These are phyloP conservation scores for Sugiyamaella chiloensis DNA, from an alignment of 805 yeast genomes.

Conservation along the genomic window DNA sequence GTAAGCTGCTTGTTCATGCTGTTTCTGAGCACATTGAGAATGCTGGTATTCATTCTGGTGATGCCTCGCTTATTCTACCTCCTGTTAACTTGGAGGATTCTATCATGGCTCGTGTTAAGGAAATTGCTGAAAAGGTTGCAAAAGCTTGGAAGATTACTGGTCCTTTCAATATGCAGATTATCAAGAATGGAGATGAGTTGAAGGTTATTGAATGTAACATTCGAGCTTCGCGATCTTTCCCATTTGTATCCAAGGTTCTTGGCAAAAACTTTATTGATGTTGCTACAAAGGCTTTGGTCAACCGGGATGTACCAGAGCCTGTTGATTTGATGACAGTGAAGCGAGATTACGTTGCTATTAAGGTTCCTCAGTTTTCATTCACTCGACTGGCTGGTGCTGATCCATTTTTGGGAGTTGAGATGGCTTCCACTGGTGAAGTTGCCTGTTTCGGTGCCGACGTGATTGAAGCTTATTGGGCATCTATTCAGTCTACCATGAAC, in stretches of 20 bases:
- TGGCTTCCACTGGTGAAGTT: slow-evolving; percentile 99
- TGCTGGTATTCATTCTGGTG: slow-evolving; percentile 99
- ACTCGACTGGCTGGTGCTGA: slow-evolving; percentile 99
- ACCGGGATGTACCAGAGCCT: slow-evolving; percentile 69
- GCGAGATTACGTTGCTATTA: slow-evolving; percentile 87
- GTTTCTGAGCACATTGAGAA: slow-evolving; percentile 97
- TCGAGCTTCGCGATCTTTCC: slow-evolving; percentile 98
- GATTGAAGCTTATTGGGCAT: slow-evolving; percentile 94
- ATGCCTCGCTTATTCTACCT: slow-evolving; percentile 92
- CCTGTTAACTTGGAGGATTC: slow-evolving; percentile 74
- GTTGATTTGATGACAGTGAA: slow-evolving; percentile 73
- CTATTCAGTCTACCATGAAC: slow-evolving; percentile 96
- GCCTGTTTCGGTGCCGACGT: slow-evolving; percentile 91
- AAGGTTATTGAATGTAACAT: slow-evolving; percentile 98
- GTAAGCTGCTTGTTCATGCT: slow-evolving; percentile 88
- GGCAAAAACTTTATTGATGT: slow-evolving; percentile 94
- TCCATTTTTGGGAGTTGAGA: slow-evolving; percentile 97
- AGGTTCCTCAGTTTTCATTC: slow-evolving; percentile 98
- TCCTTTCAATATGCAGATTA: slow-evolving; percentile 97
- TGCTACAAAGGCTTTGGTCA: slow-evolving; percentile 83
- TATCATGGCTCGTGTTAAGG: slow-evolving; percentile 71
- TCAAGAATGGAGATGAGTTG: slow-evolving; percentile 62
- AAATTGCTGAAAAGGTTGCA: slow-evolving; percentile 90
- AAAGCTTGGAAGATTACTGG: slow-evolving; percentile 94
- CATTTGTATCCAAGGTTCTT: slow-evolving; percentile 95